phyloP scores from a whole-genome alignment of 75 land plant genomes.

The Chamaecyparis obtusa region DNA sequence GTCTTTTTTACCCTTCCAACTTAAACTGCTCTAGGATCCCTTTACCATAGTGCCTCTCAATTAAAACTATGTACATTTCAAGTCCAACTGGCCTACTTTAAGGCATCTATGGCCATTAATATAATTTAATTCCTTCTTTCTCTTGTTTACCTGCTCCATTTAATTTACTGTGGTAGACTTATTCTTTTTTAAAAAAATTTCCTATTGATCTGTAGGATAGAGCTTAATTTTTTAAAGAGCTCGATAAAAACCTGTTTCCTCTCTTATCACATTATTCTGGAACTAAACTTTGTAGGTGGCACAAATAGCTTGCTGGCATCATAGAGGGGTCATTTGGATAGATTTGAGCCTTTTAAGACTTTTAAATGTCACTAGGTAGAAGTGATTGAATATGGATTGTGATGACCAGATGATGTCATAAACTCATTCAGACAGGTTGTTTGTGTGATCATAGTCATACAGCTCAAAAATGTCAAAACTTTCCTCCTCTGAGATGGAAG shows the following conservation, averaged over 20 bases:
- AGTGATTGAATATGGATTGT: neutral
- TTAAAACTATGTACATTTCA: neutral
- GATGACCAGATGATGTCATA: neutral
- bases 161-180: neutral
- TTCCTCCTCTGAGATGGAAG: neutral
- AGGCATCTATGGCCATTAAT: neutral
- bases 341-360: no score
- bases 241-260: no score
- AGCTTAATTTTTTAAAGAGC: neutral
- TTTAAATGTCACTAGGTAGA: neutral
- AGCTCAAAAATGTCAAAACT: neutral
- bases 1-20: neutral
- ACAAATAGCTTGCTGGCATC: neutral
- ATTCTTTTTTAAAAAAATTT: no score
- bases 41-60: neutral
- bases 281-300: neutral
- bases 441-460: neutral
- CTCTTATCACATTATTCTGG: neutral
- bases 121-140: no score
- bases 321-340: neutral
- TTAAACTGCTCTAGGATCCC: neutral
- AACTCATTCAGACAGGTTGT: neutral
- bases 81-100: neutral
- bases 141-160: neutral
- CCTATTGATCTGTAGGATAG: neutral